Evolutionary conservation across 2,329 filamentous ascomycete genomes (phyloP).

Genomic region (Fusarium sp.): DNA sequence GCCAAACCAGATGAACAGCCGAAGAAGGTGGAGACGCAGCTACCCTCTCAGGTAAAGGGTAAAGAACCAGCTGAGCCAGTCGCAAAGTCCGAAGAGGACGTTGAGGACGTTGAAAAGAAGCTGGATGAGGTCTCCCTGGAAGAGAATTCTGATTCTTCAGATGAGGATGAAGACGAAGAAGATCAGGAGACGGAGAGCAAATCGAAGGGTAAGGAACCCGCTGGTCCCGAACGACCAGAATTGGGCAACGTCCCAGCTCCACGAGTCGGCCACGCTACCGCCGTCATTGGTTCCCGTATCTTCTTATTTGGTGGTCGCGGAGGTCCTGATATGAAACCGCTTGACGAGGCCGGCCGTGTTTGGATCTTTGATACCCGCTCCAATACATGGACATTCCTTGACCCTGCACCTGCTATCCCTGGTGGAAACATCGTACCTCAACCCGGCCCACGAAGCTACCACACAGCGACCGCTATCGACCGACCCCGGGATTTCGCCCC

Average conservation of each 20-base stretch:
- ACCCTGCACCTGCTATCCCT: constrained; percentile 63
- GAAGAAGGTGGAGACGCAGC: constrained; percentile 26
- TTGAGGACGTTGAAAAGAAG: constrained; percentile 47
- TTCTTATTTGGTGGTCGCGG: constrained; percentile 86
- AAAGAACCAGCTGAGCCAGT: constrained; percentile 40
- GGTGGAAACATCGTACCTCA: constrained; percentile 54
- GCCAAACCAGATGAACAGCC: constrained; percentile 48
- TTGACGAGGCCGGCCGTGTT: constrained; percentile 79
- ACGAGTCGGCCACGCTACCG: constrained; percentile 78
- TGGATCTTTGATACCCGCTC: constrained; percentile 78
- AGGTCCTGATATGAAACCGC: constrained; percentile 72
- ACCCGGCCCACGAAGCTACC: constrained; percentile 77
- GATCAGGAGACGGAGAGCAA: constrained; percentile 37
- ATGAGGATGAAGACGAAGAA: constrained; percentile 19
- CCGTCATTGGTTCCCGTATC: constrained; percentile 74
- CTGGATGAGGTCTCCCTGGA: constrained; percentile 57
- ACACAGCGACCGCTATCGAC: constrained; percentile 68
- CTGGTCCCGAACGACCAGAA: constrained; percentile 40
- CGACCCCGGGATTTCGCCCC: constrained; percentile 64
- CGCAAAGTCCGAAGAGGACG: constrained; percentile 29
- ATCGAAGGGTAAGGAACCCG: constrained; percentile 56
- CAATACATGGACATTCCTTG: constrained; percentile 72
- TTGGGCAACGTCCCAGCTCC: constrained; percentile 68
- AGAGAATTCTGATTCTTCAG: constrained; percentile 36
- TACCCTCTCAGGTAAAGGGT: constrained; percentile 15